A percentile compares a stretch with the other conserved stretches of the same genome.
These are phyloP conservation scores for Mycena capillaripes DNA, from an alignment of 768 basidiomycete genomes.

Conservation along the genomic window DNA sequence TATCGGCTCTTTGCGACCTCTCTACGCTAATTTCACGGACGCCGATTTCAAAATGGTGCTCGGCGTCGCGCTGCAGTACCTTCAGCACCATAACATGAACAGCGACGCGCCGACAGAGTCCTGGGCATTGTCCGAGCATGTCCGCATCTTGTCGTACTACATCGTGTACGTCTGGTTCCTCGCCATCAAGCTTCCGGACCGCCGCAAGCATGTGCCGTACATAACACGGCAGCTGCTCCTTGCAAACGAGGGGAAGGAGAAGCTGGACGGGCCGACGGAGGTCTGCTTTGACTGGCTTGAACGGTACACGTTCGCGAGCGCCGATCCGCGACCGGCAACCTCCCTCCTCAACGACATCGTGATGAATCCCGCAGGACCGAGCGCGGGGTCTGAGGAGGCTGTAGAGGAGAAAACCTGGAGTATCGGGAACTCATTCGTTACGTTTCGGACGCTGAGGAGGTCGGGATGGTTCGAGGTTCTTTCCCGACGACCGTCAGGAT, in stretches of 20 bases:
- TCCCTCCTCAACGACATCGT: slow-evolving; percentile 87
- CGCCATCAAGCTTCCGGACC: slow-evolving; percentile 84
- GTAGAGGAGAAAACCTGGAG: slow-evolving; percentile 86
- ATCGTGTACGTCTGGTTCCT: slow-evolving; percentile 97
- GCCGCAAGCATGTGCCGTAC: slow-evolving; percentile 85
- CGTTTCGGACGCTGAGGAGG: slow-evolving; percentile 78
- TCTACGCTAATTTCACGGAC: slow-evolving; percentile 94
- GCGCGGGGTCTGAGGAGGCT: slow-evolving; percentile 52
- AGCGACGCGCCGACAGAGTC: slow-evolving; percentile 71
- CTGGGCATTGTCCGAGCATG: slow-evolving; percentile 92
- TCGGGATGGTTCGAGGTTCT: slow-evolving; percentile 92
- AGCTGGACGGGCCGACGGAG: slow-evolving; percentile 91
- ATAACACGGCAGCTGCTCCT: slow-evolving; percentile 89
- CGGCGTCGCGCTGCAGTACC: slow-evolving; percentile 92
- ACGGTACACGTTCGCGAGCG: slow-evolving; percentile 93
- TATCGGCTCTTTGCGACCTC: slow-evolving; percentile 81
- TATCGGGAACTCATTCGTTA: slow-evolving; percentile 86
- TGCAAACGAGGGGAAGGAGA: slow-evolving; percentile 81
- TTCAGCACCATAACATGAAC: slow-evolving; percentile 87
- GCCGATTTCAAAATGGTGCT: slow-evolving; percentile 94
- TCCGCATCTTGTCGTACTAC: slow-evolving; percentile 90
- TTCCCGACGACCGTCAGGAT: slow-evolving; percentile 90
- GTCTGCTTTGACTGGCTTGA: slow-evolving; percentile 99
- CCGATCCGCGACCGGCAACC: slow-evolving; percentile 89
- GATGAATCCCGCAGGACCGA: slow-evolving; percentile 64